Conservation (phyloP, 225 moss, liverwort and hornwort species). For the Anthoceros angustus region DNA sequence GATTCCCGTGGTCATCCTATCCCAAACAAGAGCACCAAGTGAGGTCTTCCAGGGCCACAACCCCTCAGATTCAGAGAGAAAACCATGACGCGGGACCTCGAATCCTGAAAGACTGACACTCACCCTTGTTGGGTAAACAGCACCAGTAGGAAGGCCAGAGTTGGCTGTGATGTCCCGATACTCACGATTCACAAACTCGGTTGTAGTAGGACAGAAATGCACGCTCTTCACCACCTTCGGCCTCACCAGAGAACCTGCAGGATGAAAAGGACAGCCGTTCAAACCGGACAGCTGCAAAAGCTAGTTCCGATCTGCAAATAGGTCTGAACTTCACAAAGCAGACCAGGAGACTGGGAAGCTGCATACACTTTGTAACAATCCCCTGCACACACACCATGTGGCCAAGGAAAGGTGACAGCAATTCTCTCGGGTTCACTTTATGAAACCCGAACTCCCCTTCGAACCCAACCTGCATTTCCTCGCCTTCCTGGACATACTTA, state of each 20-base stretch:
- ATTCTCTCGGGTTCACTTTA: slow-evolving; percentile 55
- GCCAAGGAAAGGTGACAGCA: slow-evolving; percentile 62
- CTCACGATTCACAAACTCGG: slow-evolving; percentile 49
- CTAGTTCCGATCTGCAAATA: too few species aligned
- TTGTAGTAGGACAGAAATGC: slow-evolving; percentile 53
- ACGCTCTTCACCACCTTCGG: slow-evolving; percentile 82
- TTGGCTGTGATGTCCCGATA: slow-evolving; percentile 67
- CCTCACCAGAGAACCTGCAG: slow-evolving; percentile 57
- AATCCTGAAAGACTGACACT: too few species aligned
- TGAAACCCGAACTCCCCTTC: slow-evolving; percentile 76
- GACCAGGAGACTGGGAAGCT: background rate
- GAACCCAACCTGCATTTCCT: slow-evolving; percentile 60
- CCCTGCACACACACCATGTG: slow-evolving; percentile 68
- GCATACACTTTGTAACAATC: slow-evolving; percentile 65
- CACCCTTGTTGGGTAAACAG: slow-evolving; percentile 73
- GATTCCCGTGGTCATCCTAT: slow-evolving; percentile 64
- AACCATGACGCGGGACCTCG: background rate
- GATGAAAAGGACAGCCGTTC: background rate
- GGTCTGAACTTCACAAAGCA: too few species aligned
- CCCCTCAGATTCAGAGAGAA: too few species aligned
- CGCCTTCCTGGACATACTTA: slow-evolving; percentile 43
- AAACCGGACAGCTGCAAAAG: background rate
- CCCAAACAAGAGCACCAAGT: background rate
- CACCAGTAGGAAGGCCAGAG: slow-evolving; percentile 63
- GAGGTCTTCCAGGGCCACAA: background rate